Base-by-base conservation (phyloP, 2,329 filamentous ascomycete genomes). In the Tolypocladium capitatum region DNA sequence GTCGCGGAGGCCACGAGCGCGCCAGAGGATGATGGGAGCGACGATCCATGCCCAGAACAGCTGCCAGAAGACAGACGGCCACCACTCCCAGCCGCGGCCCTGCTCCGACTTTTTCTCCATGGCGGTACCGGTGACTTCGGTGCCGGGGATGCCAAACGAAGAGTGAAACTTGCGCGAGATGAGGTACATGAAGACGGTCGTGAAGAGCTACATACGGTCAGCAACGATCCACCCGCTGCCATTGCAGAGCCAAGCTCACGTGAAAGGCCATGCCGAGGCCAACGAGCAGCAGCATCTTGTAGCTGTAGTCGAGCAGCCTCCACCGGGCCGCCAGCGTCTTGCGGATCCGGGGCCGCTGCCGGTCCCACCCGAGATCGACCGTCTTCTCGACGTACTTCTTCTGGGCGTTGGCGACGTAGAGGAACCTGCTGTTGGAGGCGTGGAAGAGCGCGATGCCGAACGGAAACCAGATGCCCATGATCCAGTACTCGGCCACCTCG, bases 371-470 rank as follows among this genome's bases (percentile, higher is more conserved):
- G 56, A 40, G 56, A 56, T 33, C 31, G 34, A 33, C 11, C 4
- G 14, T 48, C 5, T 8, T 28, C 2, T 46, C 33, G 4, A 46
- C 36, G 41, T 59, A 64, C 38, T 55, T 54, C 48, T 59, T 60
- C 58, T 81, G 78, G 16, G 69, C 63, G 52, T 69, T 71, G 46
- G 77, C 76, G 44, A 81, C 64, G 49, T 79, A 65, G 20, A 80
- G 70, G 48, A 83, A 76, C 46, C 76, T 74, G 51, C 67, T 71
- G 59, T 82, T 81, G 49, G 76, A 76, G 28, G 76, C 79, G 54
- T 83, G 79, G 57, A 83, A 83, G 2, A 84, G 65, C 16, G 78
- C 80, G 46, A 84, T 77, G 31, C 80, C 80, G 43, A 78, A 71
- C 5, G 80, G 81, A 6, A 84, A 64, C 57, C 76, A 80, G 41